Evolutionary conservation across 1,139 yeast species (phyloP).

Genomic region (Hyphopichia fennica): DNA sequence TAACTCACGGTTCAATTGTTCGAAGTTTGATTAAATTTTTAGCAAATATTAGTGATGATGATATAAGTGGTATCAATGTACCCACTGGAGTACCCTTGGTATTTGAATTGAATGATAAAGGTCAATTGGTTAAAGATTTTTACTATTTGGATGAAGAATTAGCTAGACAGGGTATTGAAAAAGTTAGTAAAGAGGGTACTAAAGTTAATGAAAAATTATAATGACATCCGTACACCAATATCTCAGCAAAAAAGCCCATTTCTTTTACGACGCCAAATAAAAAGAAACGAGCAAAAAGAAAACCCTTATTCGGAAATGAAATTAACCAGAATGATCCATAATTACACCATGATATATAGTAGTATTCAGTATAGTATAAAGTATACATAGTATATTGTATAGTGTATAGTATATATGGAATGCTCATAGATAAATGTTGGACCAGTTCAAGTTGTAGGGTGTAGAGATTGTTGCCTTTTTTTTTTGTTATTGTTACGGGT

Average conservation of each 20-base stretch:
- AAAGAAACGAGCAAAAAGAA: too few species aligned
- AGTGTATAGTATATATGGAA: too few species aligned
- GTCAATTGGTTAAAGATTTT: slow-evolving; percentile 44
- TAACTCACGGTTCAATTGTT: slow-evolving; percentile 77
- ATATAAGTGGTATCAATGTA: slow-evolving; percentile 64
- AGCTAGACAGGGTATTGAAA: slow-evolving; percentile 64
- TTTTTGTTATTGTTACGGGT: background rate
- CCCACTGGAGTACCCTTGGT: slow-evolving; percentile 79
- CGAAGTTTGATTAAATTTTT: slow-evolving; percentile 65
- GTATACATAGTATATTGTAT: too few species aligned
- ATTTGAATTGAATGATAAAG: slow-evolving; percentile 48
- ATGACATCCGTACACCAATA: background rate
- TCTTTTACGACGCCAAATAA: too few species aligned
- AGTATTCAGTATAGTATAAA: too few species aligned
- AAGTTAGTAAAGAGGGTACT: slow-evolving; percentile 62
- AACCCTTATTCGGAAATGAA: too few species aligned
- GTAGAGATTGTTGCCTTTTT: too few species aligned
- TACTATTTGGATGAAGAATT: slow-evolving; percentile 69
- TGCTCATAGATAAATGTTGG: background rate
- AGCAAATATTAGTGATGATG: slow-evolving; percentile 57
- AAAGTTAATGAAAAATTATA: background rate
- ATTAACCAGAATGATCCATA: too few species aligned
- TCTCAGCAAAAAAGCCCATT: too few species aligned
- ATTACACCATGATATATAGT: too few species aligned
- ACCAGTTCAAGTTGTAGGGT: too few species aligned